Evolutionary conservation across 2,329 filamentous ascomycete genomes (phyloP).

Genomic region (Penicillium crustosum): DNA sequence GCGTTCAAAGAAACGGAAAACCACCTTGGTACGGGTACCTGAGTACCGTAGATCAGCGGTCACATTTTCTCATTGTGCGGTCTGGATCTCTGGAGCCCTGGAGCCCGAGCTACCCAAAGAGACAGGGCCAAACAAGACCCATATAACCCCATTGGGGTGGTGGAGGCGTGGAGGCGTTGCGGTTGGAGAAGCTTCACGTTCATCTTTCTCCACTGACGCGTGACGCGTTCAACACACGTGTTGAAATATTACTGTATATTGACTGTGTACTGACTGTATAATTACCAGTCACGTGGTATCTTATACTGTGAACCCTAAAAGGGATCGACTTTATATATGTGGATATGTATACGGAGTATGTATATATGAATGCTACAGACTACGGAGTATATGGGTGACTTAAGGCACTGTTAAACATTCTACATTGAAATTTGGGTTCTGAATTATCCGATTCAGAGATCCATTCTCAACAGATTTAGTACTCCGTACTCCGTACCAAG

Average conservation of each 20-base stretch:
- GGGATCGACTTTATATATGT: too few relatives aligned
- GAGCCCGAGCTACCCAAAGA: conserved; percentile 1
- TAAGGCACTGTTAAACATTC: background rate
- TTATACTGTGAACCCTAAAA: background rate
- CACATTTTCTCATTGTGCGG: conserved; percentile 16
- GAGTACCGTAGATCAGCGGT: conserved; percentile 7
- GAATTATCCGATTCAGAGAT: background rate
- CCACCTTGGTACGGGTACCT: background rate
- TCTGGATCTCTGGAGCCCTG: conserved; percentile 6
- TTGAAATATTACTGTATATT: background rate
- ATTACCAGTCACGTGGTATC: background rate
- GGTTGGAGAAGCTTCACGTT: conserved; percentile 8
- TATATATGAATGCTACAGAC: too few relatives aligned
- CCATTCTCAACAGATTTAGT: background rate
- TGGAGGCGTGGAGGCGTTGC: background rate
- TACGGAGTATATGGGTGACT: background rate
- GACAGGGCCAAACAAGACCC: background rate
- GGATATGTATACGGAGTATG: too few relatives aligned
- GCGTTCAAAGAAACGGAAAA: background rate
- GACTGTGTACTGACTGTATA: background rate
- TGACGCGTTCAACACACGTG: conserved; percentile 6
- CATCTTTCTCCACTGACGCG: conserved; percentile 4
- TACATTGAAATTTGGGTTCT: background rate
- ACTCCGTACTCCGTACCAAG: too few relatives aligned
- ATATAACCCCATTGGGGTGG: conserved; percentile 4